Evolutionary conservation across 352 stramenopile species (phyloP), one percentile per base, ranked within the genome.

Genomic region (Phytophthora capsici): DNA sequence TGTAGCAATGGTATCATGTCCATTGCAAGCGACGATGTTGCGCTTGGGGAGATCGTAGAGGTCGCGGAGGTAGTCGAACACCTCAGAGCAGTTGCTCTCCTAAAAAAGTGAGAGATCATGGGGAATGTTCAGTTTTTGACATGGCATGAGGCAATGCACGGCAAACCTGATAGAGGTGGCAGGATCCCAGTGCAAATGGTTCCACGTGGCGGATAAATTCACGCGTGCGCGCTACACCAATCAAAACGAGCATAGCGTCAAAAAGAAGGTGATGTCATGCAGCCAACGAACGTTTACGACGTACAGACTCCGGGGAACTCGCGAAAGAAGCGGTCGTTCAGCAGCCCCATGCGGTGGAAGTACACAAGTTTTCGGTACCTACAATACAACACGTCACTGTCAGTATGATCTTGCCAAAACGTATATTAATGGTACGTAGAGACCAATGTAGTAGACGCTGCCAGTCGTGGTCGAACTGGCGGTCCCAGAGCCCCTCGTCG

Each of bases 361-460:
- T 91, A 91, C 20, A 88, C 72, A 6, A 91, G 46, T 55, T 89
- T 89, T 51, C 86, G 78, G 68, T 89, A 89, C 81, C 81, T 88
- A 38, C n/a, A 20, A 37, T 9, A 19, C 41, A 51, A 16, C 34
- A 51, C 20, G 17, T n/a, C 30, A 54, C 6, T 12, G 26, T 36
- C 38, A 63, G 44, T 0, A 25, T n/a, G 14, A 37, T 16, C 14
- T 36, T 20, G 28, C 28, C 28, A 14, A 34, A 34, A 14, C n/a
- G n/a, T n/a, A n/a, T n/a, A n/a, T 34, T 1, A 34, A 34, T 34
- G 10, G 28, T 34, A 34, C 4, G 14, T 34, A 34, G 8, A 34
- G 13, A 90, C 80, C 82, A 89, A 65, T 89, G 82, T 28, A 82
- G 70, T 23, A 89, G 53, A 9, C 82, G 82, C 64, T 87, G 77